These are phyloP conservation scores for Curvularia sp. DNA, from an alignment of 2,329 filamentous ascomycete genomes.

Conservation along the genomic window DNA sequence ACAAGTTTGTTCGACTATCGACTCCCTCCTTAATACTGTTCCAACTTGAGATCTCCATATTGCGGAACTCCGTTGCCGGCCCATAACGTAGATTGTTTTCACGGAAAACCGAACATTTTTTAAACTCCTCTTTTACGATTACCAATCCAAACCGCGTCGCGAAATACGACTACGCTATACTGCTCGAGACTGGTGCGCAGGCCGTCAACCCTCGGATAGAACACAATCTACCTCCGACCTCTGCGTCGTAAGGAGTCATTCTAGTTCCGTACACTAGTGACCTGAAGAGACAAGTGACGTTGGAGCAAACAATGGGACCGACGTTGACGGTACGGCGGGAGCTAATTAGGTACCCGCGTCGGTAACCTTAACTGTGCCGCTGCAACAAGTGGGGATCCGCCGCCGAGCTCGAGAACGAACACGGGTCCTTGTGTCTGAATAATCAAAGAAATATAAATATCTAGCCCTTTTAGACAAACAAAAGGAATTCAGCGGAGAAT, in stretches of 20 bases:
- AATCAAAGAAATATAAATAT: background rate
- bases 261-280: background rate
- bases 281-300: background rate
- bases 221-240: background rate
- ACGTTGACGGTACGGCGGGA: background rate
- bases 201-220: too few species aligned
- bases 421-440: background rate
- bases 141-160: background rate
- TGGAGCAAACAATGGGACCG: background rate
- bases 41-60: too few species aligned
- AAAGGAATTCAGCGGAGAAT: background rate
- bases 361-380: background rate
- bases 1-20: background rate
- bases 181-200: background rate
- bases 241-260: too few species aligned
- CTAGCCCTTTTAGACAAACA: background rate
- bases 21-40: background rate
- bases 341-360: background rate
- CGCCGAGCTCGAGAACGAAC: background rate
- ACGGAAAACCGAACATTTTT: background rate
- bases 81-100: too few species aligned
- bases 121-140: background rate
- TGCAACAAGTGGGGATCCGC: conserved; percentile 3
- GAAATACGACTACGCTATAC: background rate
- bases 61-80: too few species aligned